Evolutionary conservation across 331 rosid species (phyloP).

Genomic region (Ulmus americana): DNA sequence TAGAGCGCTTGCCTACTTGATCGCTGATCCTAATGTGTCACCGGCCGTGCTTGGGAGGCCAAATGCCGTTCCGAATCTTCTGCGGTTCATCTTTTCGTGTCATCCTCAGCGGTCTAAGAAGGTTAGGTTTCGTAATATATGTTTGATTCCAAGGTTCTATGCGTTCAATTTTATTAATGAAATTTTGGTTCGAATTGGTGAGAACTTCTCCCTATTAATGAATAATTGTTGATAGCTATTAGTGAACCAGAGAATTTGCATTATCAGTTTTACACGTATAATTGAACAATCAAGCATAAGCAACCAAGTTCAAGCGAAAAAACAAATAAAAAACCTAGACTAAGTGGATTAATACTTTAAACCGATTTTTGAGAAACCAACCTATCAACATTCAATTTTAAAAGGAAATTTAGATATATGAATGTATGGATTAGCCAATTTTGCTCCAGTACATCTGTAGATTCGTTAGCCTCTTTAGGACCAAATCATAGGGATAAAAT

Average conservation of each 20-base stretch:
- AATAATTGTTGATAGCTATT: not conserved
- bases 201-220: not conserved
- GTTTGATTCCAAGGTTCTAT: not conserved
- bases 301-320: too few species aligned
- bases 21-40: slow-evolving; percentile 81
- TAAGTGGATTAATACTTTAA: too few species aligned
- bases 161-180: too few species aligned
- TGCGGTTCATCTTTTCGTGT: slow-evolving; percentile 80
- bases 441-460: too few species aligned
- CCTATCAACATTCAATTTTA: too few species aligned
- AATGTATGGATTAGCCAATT: too few species aligned
- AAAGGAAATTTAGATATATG: too few species aligned
- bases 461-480: too few species aligned
- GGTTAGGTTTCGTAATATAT: slow-evolving; percentile 27
- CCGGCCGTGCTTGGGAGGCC: slow-evolving; percentile 74
- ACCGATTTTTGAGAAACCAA: too few species aligned
- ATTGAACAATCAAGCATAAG: not conserved
- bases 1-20: slow-evolving; percentile 83
- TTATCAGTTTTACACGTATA: not conserved
- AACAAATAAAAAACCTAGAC: too few species aligned
- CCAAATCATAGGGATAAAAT: too few species aligned
- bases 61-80: slow-evolving; percentile 73
- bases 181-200: not conserved
- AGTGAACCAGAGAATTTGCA: not conserved
- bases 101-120: slow-evolving; percentile 75